Evolutionary conservation across 495 filamentous ascomycete genomes (phyloP), one percentile per base, ranked within the genome.

Genomic region (Oleoguttula mirabilis): DNA sequence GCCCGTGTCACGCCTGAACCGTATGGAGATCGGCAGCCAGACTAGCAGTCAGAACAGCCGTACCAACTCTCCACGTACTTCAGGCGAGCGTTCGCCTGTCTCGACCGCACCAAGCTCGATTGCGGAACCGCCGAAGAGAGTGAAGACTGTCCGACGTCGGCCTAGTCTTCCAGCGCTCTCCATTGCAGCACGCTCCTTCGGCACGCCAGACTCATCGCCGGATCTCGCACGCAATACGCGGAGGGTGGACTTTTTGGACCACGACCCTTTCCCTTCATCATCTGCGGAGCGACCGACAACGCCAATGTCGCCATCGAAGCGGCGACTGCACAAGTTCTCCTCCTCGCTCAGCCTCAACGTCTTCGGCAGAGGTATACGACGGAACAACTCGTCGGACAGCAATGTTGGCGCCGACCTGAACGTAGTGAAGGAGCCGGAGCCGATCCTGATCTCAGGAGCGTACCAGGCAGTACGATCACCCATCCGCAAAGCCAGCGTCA

Each of bases 241-340:
- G 19, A 27, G 36, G 6, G 38, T 27, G 3, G 39, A 43, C 34
- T 48, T 48, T 25, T 19, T 48, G 4, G 14, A 48, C 10, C 16
- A 48, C 27, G 45, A 43, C n/a, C 45, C 45, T 3, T 42, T 20
- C 17, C 38, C 45, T 1, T 16, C 45, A 36, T 10, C 23, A 10
- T 15, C 28, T 16, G 6, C 31, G n/a, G 3, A 16, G 7, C 23
- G n/a, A 3, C 14, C 21, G 3, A 27, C 28, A 28, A 12, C 45
- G 20, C 45, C 31, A 43, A 31, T 35, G 14, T 32, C 39, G 11
- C 41, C 41, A 16, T 39, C 40, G 2, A 16, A 21, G 17, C 47
- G 47, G 10, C 28, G 37, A 24, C 20, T 51, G 25, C 35, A 41
- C 39, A 48, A 31, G 45, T 25, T 53, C 10, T 33, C 28, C 11